phyloP scores from a whole-genome alignment of 805 yeast genomes.

The Yamadazyma kitorensis region DNA sequence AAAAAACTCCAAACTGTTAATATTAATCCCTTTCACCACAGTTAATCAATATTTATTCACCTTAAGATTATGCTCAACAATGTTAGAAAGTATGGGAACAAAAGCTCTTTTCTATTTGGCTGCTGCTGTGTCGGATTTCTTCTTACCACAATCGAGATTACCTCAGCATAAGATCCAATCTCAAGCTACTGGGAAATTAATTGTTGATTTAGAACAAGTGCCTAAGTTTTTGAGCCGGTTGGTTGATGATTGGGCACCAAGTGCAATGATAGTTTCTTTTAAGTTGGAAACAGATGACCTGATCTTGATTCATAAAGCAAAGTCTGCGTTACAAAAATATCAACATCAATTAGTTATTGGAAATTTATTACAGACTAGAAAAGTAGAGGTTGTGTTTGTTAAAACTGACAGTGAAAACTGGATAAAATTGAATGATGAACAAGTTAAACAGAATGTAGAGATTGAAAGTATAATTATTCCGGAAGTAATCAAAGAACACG shows the following conservation, averaged over 20 bases:
- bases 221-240: constrained; percentile 88
- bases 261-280: constrained; percentile 91
- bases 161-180: constrained; percentile 97
- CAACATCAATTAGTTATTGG: constrained; percentile 95
- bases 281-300: constrained; percentile 84
- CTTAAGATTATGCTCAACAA: constrained; percentile 60
- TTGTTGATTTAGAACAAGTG: constrained; percentile 89
- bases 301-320: constrained; percentile 72
- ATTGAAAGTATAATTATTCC: constrained; percentile 85
- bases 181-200: constrained; percentile 69
- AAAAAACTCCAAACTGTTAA: constrained; percentile 47
- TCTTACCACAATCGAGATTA: constrained; percentile 77
- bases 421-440: constrained; percentile 47
- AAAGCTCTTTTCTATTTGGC: constrained; percentile 82
- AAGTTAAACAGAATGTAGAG: constrained; percentile 44
- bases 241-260: constrained; percentile 93
- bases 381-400: constrained; percentile 84
- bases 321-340: constrained; percentile 76
- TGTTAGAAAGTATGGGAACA: constrained; percentile 52
- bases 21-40: constrained; percentile 86
- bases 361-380: constrained; percentile 84
- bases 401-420: constrained; percentile 47
- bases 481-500: constrained; percentile 62
- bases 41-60: constrained; percentile 93
- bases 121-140: constrained; percentile 97